These are phyloP conservation scores for Gamarada debralockiae DNA, from an alignment of 495 filamentous ascomycete species.

Conservation along the genomic window DNA sequence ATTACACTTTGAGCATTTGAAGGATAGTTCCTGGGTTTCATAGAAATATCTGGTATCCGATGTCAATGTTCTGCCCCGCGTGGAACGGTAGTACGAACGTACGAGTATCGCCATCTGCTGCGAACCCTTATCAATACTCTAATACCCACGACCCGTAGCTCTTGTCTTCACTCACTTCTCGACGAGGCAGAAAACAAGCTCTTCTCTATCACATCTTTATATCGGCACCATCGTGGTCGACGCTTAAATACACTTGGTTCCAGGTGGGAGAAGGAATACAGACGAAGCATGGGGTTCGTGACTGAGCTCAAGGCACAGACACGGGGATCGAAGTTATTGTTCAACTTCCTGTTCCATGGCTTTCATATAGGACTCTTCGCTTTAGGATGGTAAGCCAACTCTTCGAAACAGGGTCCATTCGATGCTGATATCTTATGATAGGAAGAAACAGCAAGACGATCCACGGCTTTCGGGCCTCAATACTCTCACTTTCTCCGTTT, in stretches of 20 bases:
- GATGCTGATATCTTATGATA: too few species aligned
- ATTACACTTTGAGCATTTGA: background rate
- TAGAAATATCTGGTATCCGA: constrained; percentile 16
- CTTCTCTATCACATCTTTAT: constrained; percentile 31
- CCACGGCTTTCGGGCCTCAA: constrained; percentile 70
- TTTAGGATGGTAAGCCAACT: constrained; percentile 72
- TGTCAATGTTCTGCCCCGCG: too few species aligned
- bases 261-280: background rate
- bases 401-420: too few species aligned
- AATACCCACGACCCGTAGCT: constrained; percentile 12
- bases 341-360: constrained; percentile 83
- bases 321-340: constrained; percentile 63
- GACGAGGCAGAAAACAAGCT: constrained; percentile 25
- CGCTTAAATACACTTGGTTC: constrained; percentile 17
- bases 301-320: constrained; percentile 67
- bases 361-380: constrained; percentile 78
- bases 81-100: too few species aligned
- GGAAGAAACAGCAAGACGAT: constrained; percentile 74
- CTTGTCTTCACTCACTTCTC: background rate
- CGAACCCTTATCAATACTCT: constrained; percentile 9
- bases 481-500: constrained; percentile 80
- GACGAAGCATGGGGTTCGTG: too few species aligned
- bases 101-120: too few species aligned
- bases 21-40: constrained; percentile 15
- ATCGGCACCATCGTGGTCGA: constrained; percentile 42